These are phyloP conservation scores for Tagetes patula DNA, from an alignment of 129 eudicot species.

Conservation along the genomic window DNA sequence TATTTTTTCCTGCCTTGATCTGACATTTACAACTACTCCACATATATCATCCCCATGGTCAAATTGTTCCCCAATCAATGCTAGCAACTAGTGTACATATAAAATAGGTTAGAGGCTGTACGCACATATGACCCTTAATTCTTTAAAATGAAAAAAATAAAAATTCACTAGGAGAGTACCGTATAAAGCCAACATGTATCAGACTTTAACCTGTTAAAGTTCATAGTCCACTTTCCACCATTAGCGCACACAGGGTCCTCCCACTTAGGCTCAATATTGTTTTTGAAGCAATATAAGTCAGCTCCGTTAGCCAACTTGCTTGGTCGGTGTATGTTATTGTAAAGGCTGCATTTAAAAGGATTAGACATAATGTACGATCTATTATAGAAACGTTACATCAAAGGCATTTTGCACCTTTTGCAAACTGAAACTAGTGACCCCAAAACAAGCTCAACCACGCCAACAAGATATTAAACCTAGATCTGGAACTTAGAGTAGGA, in stretches of 20 bases:
- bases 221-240: conserved; percentile 95
- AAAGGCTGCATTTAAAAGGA: conserved; percentile 50
- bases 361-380: not conserved
- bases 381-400: not conserved
- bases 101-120: conserved; percentile 7
- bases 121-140: not conserved
- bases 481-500: not conserved
- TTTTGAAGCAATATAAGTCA: conserved; percentile 75
- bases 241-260: conserved; percentile 97
- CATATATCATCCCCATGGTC: conserved; percentile 95
- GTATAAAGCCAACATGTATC: conserved; percentile 76
- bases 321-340: conserved; percentile 77
- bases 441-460: not conserved
- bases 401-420: not conserved
- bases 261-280: conserved; percentile 87
- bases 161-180: conserved; percentile 35
- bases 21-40: conserved; percentile 91
- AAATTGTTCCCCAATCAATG: conserved; percentile 95
- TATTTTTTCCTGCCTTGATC: conserved; percentile 62
- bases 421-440: not conserved
- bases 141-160: not conserved
- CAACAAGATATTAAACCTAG: conserved; percentile 1
- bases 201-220: conserved; percentile 46
- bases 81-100: conserved; percentile 57
- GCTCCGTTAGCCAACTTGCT: conserved; percentile 64